Percentiles rank a stretch among this genome's conserved stretches.
Evolutionary conservation across 1,284 basidiomycete species (phyloP).

Genomic region (Ceratobasidium sp.): DNA sequence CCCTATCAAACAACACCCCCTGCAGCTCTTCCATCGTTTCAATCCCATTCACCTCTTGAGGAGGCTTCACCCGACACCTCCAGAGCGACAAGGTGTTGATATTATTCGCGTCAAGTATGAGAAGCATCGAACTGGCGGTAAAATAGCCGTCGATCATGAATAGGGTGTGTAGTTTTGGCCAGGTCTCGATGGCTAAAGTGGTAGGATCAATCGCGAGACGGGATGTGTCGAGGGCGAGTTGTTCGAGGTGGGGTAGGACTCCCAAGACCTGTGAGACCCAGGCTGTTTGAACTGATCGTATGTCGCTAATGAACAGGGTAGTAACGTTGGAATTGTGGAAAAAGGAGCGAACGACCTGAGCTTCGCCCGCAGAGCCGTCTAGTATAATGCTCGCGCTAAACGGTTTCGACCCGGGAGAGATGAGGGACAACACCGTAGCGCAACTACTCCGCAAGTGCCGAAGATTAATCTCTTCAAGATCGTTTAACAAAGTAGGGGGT

Average conservation of each 20-base stretch:
- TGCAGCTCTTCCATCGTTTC: not conserved
- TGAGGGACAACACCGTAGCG: not conserved
- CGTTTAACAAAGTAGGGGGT: not conserved
- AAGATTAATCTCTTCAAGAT: conserved; percentile 7
- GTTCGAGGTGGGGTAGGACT: not conserved
- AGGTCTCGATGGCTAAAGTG: not conserved
- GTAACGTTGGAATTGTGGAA: not conserved
- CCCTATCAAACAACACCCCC: not conserved
- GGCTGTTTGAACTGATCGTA: not conserved
- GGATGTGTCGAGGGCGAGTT: not conserved
- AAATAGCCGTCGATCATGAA: not conserved
- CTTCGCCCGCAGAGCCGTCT: not conserved
- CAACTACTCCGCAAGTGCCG: not conserved
- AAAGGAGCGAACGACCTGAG: not conserved
- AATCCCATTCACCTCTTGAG: not conserved
- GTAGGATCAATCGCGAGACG: not conserved
- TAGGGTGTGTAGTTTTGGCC: conserved; percentile 1
- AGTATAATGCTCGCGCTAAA: not conserved
- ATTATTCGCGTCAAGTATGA: not conserved
- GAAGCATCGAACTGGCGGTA: not conserved
- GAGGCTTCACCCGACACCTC: not conserved
- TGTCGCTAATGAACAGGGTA: not conserved
- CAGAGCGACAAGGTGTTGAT: not conserved
- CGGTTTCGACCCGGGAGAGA: not conserved
- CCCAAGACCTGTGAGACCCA: not conserved